These are phyloP conservation scores for Capsicum chinense DNA, from an alignment of 257 asterid genomes.

Conservation along the genomic window DNA sequence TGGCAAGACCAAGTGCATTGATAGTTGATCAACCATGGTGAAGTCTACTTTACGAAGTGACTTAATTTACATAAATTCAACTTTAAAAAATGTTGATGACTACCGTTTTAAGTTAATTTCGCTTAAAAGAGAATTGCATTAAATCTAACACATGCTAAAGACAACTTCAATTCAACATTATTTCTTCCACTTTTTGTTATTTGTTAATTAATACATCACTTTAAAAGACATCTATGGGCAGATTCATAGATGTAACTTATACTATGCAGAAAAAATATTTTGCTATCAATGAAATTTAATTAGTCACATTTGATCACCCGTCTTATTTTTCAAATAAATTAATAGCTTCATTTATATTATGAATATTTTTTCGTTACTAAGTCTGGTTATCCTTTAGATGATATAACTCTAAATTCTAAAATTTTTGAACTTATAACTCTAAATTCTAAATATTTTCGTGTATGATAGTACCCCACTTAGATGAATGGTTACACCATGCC, in stretches of 20 bases:
- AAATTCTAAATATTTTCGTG: not conserved
- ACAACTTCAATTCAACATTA: not conserved
- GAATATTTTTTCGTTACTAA: not conserved
- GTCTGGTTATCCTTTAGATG: not conserved
- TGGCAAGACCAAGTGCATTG: not conserved
- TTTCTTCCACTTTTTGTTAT: not conserved
- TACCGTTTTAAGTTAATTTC: not conserved
- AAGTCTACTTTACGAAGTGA: not conserved
- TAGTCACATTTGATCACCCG: not conserved
- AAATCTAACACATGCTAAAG: not conserved
- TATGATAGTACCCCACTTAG: not conserved
- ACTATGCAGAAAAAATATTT: no score
- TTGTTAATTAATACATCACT: not conserved
- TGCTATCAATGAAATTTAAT: not conserved
- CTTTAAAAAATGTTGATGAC: not conserved
- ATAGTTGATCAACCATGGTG: not conserved
- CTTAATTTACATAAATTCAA: not conserved
- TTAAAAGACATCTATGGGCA: not conserved
- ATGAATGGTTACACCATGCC: not conserved
- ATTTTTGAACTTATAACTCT: not conserved
- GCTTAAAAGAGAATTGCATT: not conserved
- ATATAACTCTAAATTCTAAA: not conserved
- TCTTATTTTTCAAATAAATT: not conserved
- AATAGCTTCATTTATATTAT: not conserved
- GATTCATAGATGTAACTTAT: not conserved